phyloP scores from a whole-genome alignment of 768 basidiomycete species.

The Mycena vitilis region DNA sequence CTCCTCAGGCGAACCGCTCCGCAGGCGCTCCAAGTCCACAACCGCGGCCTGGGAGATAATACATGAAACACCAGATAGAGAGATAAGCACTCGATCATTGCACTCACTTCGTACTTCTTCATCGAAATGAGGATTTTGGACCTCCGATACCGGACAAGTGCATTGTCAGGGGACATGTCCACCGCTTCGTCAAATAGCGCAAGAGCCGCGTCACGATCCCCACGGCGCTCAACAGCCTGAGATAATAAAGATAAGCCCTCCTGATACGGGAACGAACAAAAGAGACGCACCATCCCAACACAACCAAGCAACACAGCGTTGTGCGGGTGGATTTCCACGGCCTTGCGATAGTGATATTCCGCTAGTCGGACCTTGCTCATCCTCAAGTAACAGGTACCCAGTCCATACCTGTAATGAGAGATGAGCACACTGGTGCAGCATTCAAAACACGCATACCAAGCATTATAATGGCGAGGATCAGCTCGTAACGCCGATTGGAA shows the following conservation, averaged over 20 bases:
- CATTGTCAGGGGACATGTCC: constrained; percentile 84
- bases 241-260: constrained; percentile 36
- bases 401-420: constrained; percentile 85
- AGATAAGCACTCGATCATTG: constrained; percentile 36
- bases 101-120: constrained; percentile 83
- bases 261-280: constrained; percentile 36
- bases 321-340: constrained; percentile 90
- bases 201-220: constrained; percentile 81
- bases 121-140: constrained; percentile 91
- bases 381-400: constrained; percentile 95
- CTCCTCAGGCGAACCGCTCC: constrained; percentile 90
- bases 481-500: constrained; percentile 93
- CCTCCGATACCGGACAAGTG: constrained; percentile 93
- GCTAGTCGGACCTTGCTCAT: constrained; percentile 94
- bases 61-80: constrained; percentile 36
- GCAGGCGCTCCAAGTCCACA: constrained; percentile 82
- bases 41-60: constrained; percentile 75
- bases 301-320: constrained; percentile 97
- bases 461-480: constrained; percentile 96
- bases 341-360: constrained; percentile 96
- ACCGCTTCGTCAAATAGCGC: constrained; percentile 86
- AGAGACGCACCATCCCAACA: constrained; percentile 88
- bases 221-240: constrained; percentile 90
- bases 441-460: constrained; percentile 76
- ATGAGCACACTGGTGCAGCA: constrained; percentile 43